Conservation (phyloP, 2,329 filamentous ascomycete species). For the Fusarium sp. region DNA sequence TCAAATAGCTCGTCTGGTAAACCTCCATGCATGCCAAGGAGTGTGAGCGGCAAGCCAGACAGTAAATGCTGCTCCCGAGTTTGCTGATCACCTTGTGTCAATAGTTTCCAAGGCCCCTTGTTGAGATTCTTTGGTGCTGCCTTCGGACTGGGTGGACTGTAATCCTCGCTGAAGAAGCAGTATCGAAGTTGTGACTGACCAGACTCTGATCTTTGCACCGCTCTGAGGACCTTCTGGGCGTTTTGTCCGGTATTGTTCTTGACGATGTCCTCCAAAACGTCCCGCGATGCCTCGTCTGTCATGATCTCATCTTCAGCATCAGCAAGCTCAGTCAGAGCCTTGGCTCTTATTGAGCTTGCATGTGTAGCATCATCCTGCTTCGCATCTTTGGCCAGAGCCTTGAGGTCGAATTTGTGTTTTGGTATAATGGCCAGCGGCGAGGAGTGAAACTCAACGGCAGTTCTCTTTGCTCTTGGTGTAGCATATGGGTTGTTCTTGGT, state of each 20-base stretch:
- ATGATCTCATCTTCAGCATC: constrained; percentile 14
- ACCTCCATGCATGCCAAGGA: constrained; percentile 49
- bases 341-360: constrained; percentile 63
- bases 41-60: constrained; percentile 70
- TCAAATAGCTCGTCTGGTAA: constrained; percentile 74
- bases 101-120: constrained; percentile 60
- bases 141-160: constrained; percentile 42
- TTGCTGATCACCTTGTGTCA: constrained; percentile 57
- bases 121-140: constrained; percentile 47
- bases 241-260: constrained; percentile 56
- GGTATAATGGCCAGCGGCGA: constrained; percentile 64
- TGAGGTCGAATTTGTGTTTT: constrained; percentile 74
- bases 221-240: constrained; percentile 59
- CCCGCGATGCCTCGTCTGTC: constrained; percentile 34
- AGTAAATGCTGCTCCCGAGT: constrained; percentile 70
- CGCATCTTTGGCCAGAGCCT: constrained; percentile 70
- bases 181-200: constrained; percentile 53
- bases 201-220: constrained; percentile 63
- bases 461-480: constrained; percentile 63
- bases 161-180: constrained; percentile 62
- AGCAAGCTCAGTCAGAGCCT: constrained; percentile 46
- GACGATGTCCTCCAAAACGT: constrained; percentile 47
- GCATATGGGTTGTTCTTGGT: constrained; percentile 45
- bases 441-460: constrained; percentile 52
- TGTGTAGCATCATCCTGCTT: constrained; percentile 69